These are phyloP conservation scores for Pythium apleroticum DNA, from an alignment of 352 stramenopile species.

Conservation along the genomic window DNA sequence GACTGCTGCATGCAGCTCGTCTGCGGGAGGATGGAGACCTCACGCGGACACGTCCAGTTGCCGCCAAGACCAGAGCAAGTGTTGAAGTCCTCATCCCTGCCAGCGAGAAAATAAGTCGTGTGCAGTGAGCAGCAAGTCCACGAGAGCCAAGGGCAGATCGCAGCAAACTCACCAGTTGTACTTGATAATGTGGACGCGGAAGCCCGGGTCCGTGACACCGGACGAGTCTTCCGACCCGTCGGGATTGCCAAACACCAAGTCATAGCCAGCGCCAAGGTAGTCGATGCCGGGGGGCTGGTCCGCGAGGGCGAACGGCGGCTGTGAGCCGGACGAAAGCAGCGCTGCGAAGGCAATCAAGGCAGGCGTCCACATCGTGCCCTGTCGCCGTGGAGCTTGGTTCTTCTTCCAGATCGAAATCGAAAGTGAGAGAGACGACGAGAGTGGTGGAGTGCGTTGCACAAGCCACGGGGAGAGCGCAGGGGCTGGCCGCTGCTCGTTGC, in stretches of 20 bases:
- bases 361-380: neutral
- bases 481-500: neutral
- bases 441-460: too few relatives aligned
- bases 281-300: constrained; percentile 31
- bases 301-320: neutral
- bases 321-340: neutral
- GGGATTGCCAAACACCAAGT: constrained; percentile 33
- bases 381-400: neutral
- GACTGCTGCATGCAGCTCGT: constrained; percentile 34
- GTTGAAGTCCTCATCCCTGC: constrained; percentile 15
- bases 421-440: neutral
- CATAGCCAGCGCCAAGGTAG: constrained; percentile 31
- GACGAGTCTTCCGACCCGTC: constrained; percentile 28
- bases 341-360: neutral
- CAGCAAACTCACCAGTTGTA: constrained; percentile 26
- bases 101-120: too few relatives aligned
- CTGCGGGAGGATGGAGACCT: constrained; percentile 28
- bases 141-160: too few relatives aligned
- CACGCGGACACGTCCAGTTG: constrained; percentile 29
- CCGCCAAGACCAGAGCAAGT: constrained; percentile 27
- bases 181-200: constrained; percentile 30
- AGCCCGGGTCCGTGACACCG: constrained; percentile 28
- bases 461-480: too few relatives aligned
- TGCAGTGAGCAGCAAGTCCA: too few relatives aligned
- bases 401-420: neutral